Base-by-base conservation (phyloP, 139 green algal genomes). In the Micractinium sp. region DNA sequence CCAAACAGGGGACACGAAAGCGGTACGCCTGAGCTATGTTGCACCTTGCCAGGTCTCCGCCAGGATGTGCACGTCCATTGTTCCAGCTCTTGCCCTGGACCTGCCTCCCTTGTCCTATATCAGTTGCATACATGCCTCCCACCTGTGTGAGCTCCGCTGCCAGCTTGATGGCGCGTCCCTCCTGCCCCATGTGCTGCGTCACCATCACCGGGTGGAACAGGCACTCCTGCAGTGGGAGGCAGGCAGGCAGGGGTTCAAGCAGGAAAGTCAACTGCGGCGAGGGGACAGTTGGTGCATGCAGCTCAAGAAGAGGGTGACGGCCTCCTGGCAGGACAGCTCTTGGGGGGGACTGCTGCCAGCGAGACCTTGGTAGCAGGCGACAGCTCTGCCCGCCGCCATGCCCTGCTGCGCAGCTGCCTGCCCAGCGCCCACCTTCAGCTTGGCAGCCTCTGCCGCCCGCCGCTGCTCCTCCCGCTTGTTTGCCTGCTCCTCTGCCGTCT, bases 161-260 rank as follows among this genome's bases (percentile, higher is more conserved):
- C 67, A 92, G 82, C 77, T 87, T 89, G 38, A 93, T 82, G 36
- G 91, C 89, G 0, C 87, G 71, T 13, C 92, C 92, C 66, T 93
- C 82, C 41, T 81, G 75, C 9, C 79, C 85, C 79, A 86, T 82
- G 60, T 85, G 90, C 83, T 92, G 60, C 39, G 92, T 85, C 71
- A 90, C 29, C 77, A 95, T 90, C 41, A 81, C n/a, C 0, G 91
- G 91, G 69, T 87, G 75, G 67, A 95, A 95, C 16, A 89, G 89
- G 87, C 93, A 95, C 76, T 91, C 85, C 82, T 88, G 75, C 61
- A 90, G 74, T 14, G 29, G 66, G 0, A 63, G 36, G 27, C 38
- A 39, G 41, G 0, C 22, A 27, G 16, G 33, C 3, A 22, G 77
- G 60, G 31, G 22, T 3, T 0, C 25, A 56, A 16, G 74, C 22